phyloP scores from a whole-genome alignment of 805 yeast species.

The Saccharomycopsis sp. region DNA sequence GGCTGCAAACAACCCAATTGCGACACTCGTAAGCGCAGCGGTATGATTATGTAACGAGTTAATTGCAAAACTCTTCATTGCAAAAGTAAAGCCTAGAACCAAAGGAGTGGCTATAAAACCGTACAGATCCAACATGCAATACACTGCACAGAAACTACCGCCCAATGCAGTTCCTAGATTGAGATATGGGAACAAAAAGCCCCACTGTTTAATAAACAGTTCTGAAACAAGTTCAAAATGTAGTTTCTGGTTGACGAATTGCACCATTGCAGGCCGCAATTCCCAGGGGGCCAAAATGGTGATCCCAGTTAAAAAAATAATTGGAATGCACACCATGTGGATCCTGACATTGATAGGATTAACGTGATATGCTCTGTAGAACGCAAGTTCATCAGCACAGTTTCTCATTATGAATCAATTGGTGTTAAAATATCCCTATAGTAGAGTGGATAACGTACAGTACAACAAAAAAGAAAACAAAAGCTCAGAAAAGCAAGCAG shows the following conservation, averaged over 20 bases:
- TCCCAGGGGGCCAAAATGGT: not conserved
- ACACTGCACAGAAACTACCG: slow-evolving; percentile 48
- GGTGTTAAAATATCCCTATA: too few relatives aligned
- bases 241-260: slow-evolving; percentile 21
- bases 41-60: slow-evolving; percentile 18
- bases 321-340: slow-evolving; percentile 76
- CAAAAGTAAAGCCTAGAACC: slow-evolving; percentile 28
- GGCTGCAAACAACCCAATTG: slow-evolving; percentile 37
- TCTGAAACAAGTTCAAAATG: slow-evolving; percentile 14
- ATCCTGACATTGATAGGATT: slow-evolving; percentile 59
- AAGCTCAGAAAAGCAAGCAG: too few relatives aligned
- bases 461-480: too few relatives aligned
- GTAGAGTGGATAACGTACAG: too few relatives aligned
- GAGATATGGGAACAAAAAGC: slow-evolving; percentile 22
- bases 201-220: slow-evolving; percentile 3
- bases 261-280: slow-evolving; percentile 32
- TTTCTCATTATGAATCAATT: not conserved
- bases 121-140: slow-evolving; percentile 47
- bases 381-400: slow-evolving; percentile 37
- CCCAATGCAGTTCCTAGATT: slow-evolving; percentile 45
- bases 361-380: slow-evolving; percentile 52
- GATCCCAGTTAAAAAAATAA: slow-evolving; percentile 53
- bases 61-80: slow-evolving; percentile 26
- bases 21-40: slow-evolving; percentile 5
- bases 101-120: slow-evolving; percentile 41